These are phyloP conservation scores for Scedosporium apiospermum DNA, from an alignment of 2,329 filamentous ascomycete species.

Conservation along the genomic window DNA sequence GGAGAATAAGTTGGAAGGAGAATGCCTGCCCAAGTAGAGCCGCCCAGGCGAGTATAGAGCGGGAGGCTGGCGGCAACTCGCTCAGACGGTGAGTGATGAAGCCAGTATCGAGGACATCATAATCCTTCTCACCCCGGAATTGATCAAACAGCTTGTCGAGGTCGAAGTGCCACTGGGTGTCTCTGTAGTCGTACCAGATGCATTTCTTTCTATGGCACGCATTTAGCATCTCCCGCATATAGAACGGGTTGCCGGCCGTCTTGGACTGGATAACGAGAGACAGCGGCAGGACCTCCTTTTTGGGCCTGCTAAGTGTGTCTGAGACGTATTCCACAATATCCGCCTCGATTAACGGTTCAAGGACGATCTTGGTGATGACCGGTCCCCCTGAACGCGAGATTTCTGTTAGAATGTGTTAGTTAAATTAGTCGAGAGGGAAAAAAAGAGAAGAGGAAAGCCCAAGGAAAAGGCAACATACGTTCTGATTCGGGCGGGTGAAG, in stretches of 20 bases:
- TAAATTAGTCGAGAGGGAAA: neutral
- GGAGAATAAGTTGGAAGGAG: conserved; percentile 71
- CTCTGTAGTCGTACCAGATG: conserved; percentile 83
- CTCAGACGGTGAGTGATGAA: conserved; percentile 72
- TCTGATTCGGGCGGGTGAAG: conserved; percentile 45
- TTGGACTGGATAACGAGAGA: conserved; percentile 83
- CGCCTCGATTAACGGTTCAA: conserved; percentile 65
- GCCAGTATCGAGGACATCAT: conserved; percentile 69
- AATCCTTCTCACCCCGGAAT: conserved; percentile 69
- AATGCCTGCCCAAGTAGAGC: conserved; percentile 74
- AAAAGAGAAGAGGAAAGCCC: neutral
- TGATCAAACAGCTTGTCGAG: conserved; percentile 78
- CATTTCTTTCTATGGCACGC: conserved; percentile 79
- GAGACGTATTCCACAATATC: conserved; percentile 79
- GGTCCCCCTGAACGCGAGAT: conserved; percentile 36
- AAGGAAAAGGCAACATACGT: conserved; percentile 22
- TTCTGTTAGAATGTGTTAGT: conserved; percentile 24
- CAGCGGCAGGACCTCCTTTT: conserved; percentile 65
- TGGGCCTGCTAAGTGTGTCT: conserved; percentile 64
- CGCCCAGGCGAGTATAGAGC: conserved; percentile 77
- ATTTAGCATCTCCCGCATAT: conserved; percentile 83
- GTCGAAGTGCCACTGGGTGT: conserved; percentile 75
- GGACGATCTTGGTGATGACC: conserved; percentile 57
- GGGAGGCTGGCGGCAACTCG: conserved; percentile 65
- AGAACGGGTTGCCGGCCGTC: conserved; percentile 81